A percentile compares a stretch with the other conserved stretches of the same genome.
Evolutionary conservation across 2,329 filamentous ascomycete genomes (phyloP).

Genomic region (Beauveria sp.): DNA sequence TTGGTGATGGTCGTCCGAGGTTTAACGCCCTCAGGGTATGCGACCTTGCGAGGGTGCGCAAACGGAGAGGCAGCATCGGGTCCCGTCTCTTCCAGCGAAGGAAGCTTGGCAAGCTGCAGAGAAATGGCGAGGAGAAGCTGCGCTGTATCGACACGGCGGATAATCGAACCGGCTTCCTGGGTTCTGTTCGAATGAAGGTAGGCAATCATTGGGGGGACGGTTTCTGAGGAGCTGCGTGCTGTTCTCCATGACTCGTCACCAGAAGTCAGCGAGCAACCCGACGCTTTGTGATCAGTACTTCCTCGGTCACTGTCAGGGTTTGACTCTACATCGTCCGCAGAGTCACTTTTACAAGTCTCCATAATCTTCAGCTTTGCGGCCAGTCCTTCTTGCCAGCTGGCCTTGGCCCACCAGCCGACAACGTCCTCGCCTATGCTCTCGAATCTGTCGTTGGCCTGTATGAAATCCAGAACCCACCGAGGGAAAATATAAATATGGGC

Average conservation of each 20-base stretch:
- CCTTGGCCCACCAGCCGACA: conserved; percentile 91
- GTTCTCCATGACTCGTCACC: neutral
- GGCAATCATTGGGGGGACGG: conserved; percentile 66
- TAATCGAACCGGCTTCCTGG: conserved; percentile 48
- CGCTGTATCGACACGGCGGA: conserved; percentile 83
- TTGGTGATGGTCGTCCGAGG: conserved; percentile 74
- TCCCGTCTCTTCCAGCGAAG: conserved; percentile 58
- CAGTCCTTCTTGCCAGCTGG: conserved; percentile 79
- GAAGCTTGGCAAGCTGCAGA: conserved; percentile 77
- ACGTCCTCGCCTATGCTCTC: conserved; percentile 89
- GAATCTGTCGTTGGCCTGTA: conserved; percentile 69
- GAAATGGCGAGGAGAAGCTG: conserved; percentile 75
- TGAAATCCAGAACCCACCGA: conserved; percentile 80
- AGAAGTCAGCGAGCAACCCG: neutral
- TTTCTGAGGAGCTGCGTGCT: conserved; percentile 8
- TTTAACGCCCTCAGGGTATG: conserved; percentile 75
- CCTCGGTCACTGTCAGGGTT: conserved; percentile 22
- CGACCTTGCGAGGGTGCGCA: conserved; percentile 71
- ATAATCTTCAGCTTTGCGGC: conserved; percentile 68
- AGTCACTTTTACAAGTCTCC: conserved; percentile 43
- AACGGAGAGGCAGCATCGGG: conserved; percentile 58
- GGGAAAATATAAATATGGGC: conserved; percentile 94
- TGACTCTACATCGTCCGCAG: conserved; percentile 31
- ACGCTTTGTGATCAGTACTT: conserved; percentile 14
- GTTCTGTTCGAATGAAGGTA: conserved; percentile 64